These are phyloP conservation scores for Trichophyton simii DNA, from an alignment of 2,329 filamentous ascomycete species.

Conservation along the genomic window DNA sequence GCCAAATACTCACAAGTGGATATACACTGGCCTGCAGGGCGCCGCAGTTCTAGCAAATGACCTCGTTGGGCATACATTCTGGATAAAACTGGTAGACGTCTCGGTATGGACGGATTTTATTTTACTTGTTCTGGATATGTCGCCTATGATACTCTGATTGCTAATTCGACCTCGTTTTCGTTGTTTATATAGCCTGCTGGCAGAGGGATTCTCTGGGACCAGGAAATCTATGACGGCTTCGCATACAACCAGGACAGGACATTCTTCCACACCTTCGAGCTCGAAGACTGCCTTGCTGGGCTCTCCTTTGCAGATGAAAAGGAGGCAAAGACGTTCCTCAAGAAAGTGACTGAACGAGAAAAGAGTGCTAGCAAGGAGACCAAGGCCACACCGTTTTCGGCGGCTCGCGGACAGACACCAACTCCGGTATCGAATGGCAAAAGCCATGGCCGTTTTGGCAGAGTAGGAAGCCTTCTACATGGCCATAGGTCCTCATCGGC, in stretches of 20 bases:
- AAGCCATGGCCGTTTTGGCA: slow-evolving; percentile 39
- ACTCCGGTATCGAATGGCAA: slow-evolving; percentile 34
- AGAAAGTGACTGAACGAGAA: slow-evolving; percentile 93
- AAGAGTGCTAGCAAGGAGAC: slow-evolving; percentile 91
- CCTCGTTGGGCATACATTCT: slow-evolving; percentile 86
- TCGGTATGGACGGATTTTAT: slow-evolving; percentile 50
- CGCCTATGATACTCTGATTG: neutral
- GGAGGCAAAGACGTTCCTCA: slow-evolving; percentile 90
- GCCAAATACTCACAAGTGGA: slow-evolving; percentile 77
- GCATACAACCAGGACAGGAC: slow-evolving; percentile 91
- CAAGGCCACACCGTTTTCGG: slow-evolving; percentile 58
- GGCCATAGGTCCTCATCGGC: slow-evolving; percentile 39
- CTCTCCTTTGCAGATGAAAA: slow-evolving; percentile 94
- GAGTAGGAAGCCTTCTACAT: slow-evolving; percentile 35
- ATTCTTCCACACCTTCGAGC: slow-evolving; percentile 95
- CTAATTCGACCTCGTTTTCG: neutral
- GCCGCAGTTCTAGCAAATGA: slow-evolving; percentile 87
- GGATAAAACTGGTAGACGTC: slow-evolving; percentile 94
- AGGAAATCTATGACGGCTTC: slow-evolving; percentile 94
- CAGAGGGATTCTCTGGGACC: slow-evolving; percentile 86
- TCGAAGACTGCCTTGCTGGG: slow-evolving; percentile 80
- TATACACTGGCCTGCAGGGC: slow-evolving; percentile 83
- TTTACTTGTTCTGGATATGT: neutral
- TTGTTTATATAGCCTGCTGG: slow-evolving; percentile 48
- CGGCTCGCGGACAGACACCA: slow-evolving; percentile 37